phyloP scores from a whole-genome alignment of 106 monocot genomes.

The Platanthera guangdongensis region DNA sequence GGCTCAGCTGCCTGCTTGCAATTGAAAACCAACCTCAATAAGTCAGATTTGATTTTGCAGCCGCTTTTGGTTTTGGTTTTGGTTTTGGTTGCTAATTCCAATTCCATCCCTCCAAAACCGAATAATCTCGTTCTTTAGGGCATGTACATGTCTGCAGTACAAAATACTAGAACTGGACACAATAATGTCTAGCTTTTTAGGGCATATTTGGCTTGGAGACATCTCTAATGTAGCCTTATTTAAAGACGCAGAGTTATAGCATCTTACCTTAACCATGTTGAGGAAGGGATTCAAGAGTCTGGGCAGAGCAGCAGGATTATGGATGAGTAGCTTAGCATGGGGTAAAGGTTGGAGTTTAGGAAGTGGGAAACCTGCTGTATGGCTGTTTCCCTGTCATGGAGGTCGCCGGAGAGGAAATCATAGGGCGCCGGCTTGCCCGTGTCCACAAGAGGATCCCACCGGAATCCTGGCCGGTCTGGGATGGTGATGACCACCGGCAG shows the following conservation, averaged over 20 bases:
- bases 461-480: slow-evolving; percentile 59
- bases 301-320: slow-evolving; percentile 51
- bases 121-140: too few relatives aligned
- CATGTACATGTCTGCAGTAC: too few relatives aligned
- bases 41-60: too few relatives aligned
- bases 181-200: not conserved
- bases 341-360: slow-evolving; percentile 66
- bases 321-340: slow-evolving; percentile 90
- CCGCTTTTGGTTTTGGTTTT: too few relatives aligned
- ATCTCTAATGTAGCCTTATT: too few relatives aligned
- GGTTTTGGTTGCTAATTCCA: too few relatives aligned
- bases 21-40: too few relatives aligned
- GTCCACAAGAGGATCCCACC: slow-evolving; percentile 81
- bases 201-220: not conserved
- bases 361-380: slow-evolving; percentile 40
- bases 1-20: too few relatives aligned
- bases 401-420: slow-evolving; percentile 70
- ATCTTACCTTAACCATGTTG: not conserved
- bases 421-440: slow-evolving; percentile 67
- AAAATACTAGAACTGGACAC: too few relatives aligned
- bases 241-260: too few relatives aligned
- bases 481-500: slow-evolving; percentile 41
- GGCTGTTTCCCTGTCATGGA: slow-evolving; percentile 24
- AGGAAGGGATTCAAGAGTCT: slow-evolving; percentile 4
- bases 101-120: too few relatives aligned